Percentiles rank a stretch among this genome's conserved stretches.
Evolutionary conservation across 2,329 filamentous ascomycete species (phyloP).

Genomic region (Phyllosticta capitalensis): DNA sequence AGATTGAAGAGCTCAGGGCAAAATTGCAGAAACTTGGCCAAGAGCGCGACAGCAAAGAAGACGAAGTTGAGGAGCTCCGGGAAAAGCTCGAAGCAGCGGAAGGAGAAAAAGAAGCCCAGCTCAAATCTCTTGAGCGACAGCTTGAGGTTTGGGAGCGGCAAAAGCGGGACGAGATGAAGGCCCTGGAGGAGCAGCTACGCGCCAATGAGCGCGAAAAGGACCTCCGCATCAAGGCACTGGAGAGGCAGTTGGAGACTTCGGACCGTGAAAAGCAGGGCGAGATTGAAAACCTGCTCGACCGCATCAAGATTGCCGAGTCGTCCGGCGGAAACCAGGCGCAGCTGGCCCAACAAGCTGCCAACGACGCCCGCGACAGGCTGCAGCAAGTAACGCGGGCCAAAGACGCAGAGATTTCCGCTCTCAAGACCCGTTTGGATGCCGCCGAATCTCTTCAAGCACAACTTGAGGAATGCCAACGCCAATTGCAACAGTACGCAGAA

Average conservation of each 20-base stretch:
- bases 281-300: constrained; percentile 30
- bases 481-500: constrained; percentile 26
- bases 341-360: constrained; percentile 31
- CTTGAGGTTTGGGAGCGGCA: constrained; percentile 23
- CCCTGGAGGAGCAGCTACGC: constrained; percentile 24
- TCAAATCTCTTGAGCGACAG: constrained; percentile 26
- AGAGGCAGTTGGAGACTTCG: constrained; percentile 23
- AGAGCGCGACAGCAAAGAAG: constrained; percentile 27
- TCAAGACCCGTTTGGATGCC: constrained; percentile 26
- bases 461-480: constrained; percentile 26
- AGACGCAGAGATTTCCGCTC: constrained; percentile 27
- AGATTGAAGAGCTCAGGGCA: constrained; percentile 25
- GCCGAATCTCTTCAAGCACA: constrained; percentile 27
- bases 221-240: constrained; percentile 25
- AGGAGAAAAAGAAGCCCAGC: constrained; percentile 27
- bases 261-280: constrained; percentile 30
- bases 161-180: constrained; percentile 18
- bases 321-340: constrained; percentile 32
- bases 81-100: constrained; percentile 31
- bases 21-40: constrained; percentile 17
- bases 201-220: constrained; percentile 28
- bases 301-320: constrained; percentile 31
- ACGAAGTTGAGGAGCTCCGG: constrained; percentile 34
- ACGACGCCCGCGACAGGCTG: constrained; percentile 29
- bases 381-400: constrained; percentile 29